A percentile compares a stretch with the other conserved stretches of the same genome.
Evolutionary conservation across 805 yeast genomes (phyloP).

Genomic region (Diddensiella santjacobensis): DNA sequence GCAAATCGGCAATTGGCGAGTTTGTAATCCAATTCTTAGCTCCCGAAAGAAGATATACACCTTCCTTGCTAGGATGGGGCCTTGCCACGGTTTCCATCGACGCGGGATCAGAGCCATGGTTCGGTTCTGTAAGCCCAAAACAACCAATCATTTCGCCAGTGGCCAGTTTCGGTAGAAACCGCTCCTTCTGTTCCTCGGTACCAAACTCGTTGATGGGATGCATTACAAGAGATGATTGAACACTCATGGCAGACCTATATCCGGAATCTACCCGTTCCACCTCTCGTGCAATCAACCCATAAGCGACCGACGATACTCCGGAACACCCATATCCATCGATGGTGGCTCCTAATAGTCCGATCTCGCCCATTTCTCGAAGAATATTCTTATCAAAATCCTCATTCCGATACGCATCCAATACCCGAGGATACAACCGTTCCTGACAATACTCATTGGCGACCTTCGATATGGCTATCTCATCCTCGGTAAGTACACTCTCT

Average conservation of each 20-base stretch:
- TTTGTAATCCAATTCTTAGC: constrained; percentile 45
- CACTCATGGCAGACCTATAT: constrained; percentile 42
- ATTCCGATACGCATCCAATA: constrained; percentile 39
- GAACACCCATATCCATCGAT: constrained; percentile 42
- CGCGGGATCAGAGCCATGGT: constrained; percentile 58
- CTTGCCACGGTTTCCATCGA: constrained; percentile 54
- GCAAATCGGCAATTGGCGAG: constrained; percentile 43
- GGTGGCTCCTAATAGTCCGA: constrained; percentile 41
- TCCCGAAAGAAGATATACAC: constrained; percentile 39
- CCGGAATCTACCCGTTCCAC: constrained; percentile 45
- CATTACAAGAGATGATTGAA: constrained; percentile 45
- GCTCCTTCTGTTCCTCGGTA: constrained; percentile 39
- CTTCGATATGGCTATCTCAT: constrained; percentile 36
- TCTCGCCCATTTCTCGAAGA: constrained; percentile 40
- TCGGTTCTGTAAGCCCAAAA: constrained; percentile 60
- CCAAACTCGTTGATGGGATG: constrained; percentile 41
- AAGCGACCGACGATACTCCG: constrained; percentile 41
- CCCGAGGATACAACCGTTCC: constrained; percentile 37
- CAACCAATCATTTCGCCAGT: constrained; percentile 49
- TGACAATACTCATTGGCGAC: constrained; percentile 39
- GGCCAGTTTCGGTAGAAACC: constrained; percentile 39
- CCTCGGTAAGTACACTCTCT: constrained; percentile 36
- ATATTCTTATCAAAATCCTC: constrained; percentile 36
- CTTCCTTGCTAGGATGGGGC: constrained; percentile 40
- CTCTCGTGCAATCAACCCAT: constrained; percentile 42